Percentiles rank a stretch among this genome's conserved stretches.
phyloP scores from a whole-genome alignment of 148 eudicot species.

The Spergularia marina region DNA sequence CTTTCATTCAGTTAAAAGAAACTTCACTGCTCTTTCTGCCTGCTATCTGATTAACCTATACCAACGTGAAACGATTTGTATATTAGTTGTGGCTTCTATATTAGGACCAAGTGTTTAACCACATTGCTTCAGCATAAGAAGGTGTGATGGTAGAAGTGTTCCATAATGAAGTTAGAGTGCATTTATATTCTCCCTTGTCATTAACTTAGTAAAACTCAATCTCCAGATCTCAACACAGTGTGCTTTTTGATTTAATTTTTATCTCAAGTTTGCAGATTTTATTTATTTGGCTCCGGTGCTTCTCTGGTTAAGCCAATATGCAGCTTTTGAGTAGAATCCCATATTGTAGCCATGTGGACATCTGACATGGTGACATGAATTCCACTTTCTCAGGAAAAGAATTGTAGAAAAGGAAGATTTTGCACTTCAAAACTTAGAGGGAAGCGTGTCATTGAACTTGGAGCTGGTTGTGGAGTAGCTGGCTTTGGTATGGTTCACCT shows the following conservation, averaged over 20 bases:
- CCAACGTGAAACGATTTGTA: too few species aligned
- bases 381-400: slow-evolving; percentile 56
- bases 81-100: too few species aligned
- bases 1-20: too few species aligned
- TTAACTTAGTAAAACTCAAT: background rate
- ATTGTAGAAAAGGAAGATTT: slow-evolving; percentile 86
- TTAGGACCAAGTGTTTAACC: too few species aligned
- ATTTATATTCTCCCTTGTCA: background rate
- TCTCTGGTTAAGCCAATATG: slow-evolving; percentile 7
- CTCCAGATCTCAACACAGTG: background rate
- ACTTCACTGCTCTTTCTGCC: too few species aligned
- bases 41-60: too few species aligned
- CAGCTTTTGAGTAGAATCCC: background rate
- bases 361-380: slow-evolving; percentile 6
- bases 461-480: slow-evolving; percentile 99
- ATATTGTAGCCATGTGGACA: background rate
- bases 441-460: slow-evolving; percentile 89
- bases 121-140: too few species aligned
- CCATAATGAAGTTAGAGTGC: background rate
- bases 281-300: background rate
- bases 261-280: background rate
- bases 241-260: background rate
- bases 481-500: slow-evolving; percentile 66
- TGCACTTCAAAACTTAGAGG: slow-evolving; percentile 83
- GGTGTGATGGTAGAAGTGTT: too few species aligned